A percentile compares a stretch with the other conserved stretches of the same genome.
phyloP scores from a whole-genome alignment of 257 asterid species.

The Przewalskia tangutica region DNA sequence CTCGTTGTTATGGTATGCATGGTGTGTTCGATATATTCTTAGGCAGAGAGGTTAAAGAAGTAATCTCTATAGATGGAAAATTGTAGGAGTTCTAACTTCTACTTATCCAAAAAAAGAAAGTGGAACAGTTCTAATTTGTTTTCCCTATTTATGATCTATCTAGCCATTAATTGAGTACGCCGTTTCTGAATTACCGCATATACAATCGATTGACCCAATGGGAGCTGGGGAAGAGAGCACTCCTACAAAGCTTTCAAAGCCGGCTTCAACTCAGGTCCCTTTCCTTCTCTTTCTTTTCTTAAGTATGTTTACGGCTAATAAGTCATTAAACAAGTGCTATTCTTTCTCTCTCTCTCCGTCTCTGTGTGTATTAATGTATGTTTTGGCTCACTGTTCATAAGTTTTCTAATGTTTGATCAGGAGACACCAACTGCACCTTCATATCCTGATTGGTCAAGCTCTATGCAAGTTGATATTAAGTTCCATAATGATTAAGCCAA shows the following conservation, averaged over 20 bases:
- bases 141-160: neutral
- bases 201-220: slow-evolving; percentile 37
- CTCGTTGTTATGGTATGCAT: neutral
- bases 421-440: slow-evolving; percentile 56
- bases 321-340: neutral
- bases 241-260: slow-evolving; percentile 56
- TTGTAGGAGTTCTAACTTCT: neutral
- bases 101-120: neutral
- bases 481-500: neutral
- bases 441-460: slow-evolving; percentile 83
- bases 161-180: slow-evolving; percentile 4
- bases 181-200: slow-evolving; percentile 11
- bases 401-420: slow-evolving; percentile 29
- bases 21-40: neutral
- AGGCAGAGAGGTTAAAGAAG: neutral
- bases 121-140: neutral
- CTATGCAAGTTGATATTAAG: slow-evolving; percentile 57
- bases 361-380: neutral
- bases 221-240: slow-evolving; percentile 72
- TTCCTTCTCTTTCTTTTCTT: neutral
- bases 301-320: neutral
- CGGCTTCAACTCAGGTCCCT: slow-evolving; percentile 48
- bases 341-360: neutral
- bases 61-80: neutral
- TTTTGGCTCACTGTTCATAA: neutral